A percentile compares a stretch with the other conserved stretches of the same genome.
Conservation (phyloP, 1,284 basidiomycete species). For the Rhizoctonia solani region DNA sequence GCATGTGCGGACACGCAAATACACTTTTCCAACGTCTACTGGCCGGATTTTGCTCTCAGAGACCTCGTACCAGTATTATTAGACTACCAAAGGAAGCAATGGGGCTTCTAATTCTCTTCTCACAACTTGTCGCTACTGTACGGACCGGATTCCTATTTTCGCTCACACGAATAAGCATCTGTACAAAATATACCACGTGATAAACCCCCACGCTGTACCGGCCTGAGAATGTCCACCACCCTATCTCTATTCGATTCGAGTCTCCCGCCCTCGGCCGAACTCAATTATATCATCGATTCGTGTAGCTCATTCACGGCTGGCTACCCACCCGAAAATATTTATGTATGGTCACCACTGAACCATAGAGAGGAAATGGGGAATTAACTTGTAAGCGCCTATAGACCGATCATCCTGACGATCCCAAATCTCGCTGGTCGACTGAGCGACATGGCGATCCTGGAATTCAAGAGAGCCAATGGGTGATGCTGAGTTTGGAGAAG, state of each 20-base stretch:
- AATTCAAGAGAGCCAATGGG: conserved; percentile 34
- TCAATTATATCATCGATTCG: conserved; percentile 34
- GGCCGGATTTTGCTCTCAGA: conserved; percentile 92
- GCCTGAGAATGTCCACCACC: conserved; percentile 47
- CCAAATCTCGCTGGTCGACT: conserved; percentile 36
- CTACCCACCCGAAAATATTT: conserved; percentile 36
- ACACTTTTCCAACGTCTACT: conserved; percentile 89
- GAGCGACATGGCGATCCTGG: conserved; percentile 22
- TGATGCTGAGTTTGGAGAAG: conserved; percentile 35
- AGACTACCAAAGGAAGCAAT: conserved; percentile 81
- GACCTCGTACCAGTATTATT: conserved; percentile 87
- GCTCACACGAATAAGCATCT: too few relatives aligned
- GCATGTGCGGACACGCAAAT: conserved; percentile 77
- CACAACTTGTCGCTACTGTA: neutral
- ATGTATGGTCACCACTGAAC: neutral
- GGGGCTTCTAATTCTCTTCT: conserved; percentile 44
- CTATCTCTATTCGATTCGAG: neutral
- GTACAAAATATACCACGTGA: neutral
- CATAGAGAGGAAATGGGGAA: too few relatives aligned
- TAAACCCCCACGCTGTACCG: too few relatives aligned
- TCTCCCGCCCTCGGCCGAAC: conserved; percentile 4
- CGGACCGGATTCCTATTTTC: too few relatives aligned
- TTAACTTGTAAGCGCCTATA: neutral
- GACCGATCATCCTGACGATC: conserved; percentile 33
- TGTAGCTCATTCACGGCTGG: conserved; percentile 34